Evolutionary conservation across 1,139 yeast species (phyloP).

Genomic region (Scheffersomyces parashehatae): DNA sequence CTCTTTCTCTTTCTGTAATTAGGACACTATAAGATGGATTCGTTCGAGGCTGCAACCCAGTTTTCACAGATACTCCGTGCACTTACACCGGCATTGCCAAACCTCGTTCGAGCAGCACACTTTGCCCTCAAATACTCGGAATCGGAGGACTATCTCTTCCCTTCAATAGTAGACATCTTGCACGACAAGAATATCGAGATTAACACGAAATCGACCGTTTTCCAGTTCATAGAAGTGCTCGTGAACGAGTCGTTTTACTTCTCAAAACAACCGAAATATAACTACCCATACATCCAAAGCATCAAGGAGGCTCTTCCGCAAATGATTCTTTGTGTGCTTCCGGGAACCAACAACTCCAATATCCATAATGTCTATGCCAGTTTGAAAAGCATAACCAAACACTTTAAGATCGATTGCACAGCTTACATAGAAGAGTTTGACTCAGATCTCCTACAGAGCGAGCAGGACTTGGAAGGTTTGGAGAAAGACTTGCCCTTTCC

Average conservation of each 20-base stretch:
- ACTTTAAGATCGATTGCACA: conserved; percentile 31
- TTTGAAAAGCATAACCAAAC: conserved; percentile 39
- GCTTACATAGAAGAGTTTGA: conserved; percentile 28
- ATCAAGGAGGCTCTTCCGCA: conserved; percentile 42
- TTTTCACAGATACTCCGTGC: conserved; percentile 60
- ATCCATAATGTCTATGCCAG: conserved; percentile 44
- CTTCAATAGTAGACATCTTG: conserved; percentile 70
- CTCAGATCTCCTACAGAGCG: conserved; percentile 30
- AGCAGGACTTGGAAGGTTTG: conserved; percentile 34
- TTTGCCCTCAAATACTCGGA: conserved; percentile 62
- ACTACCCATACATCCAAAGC: conserved; percentile 49
- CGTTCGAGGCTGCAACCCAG: conserved; percentile 75
- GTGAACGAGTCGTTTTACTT: conserved; percentile 37
- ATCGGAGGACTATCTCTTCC: conserved; percentile 70
- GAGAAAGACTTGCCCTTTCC: conserved; percentile 37
- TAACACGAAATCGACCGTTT: conserved; percentile 63
- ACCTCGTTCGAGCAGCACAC: conserved; percentile 55
- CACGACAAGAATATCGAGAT: conserved; percentile 48
- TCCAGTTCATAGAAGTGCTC: conserved; percentile 68
- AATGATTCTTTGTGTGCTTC: conserved; percentile 54
- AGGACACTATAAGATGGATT: conserved; percentile 52
- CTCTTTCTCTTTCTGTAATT: too few relatives aligned
- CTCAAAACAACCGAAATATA: conserved; percentile 33
- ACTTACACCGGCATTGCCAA: conserved; percentile 63
- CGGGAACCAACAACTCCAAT: conserved; percentile 50